phyloP scores from a whole-genome alignment of 495 filamentous ascomycete genomes.

The Lophiotrema nucula region DNA sequence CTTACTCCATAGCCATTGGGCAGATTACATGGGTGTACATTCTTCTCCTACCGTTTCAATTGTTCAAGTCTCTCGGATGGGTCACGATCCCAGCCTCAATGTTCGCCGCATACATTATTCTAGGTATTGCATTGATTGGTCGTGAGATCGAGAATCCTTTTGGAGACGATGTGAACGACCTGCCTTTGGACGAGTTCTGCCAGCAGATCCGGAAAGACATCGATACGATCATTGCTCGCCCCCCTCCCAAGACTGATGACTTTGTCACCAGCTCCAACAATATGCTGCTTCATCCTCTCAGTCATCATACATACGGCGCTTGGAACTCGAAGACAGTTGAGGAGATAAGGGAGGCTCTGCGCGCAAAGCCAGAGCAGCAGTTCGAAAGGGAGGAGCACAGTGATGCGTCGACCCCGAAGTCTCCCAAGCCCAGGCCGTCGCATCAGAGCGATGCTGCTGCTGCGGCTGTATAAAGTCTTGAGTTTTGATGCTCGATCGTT shows the following conservation, averaged over 20 bases:
- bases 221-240: constrained; percentile 64
- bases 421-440: too few species aligned
- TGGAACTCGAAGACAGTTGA: constrained; percentile 62
- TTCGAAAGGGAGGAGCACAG: constrained; percentile 1
- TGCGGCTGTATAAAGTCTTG: too few species aligned
- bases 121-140: constrained; percentile 70
- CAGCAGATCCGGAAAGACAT: constrained; percentile 68
- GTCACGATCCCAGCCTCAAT: constrained; percentile 83
- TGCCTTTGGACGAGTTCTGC: constrained; percentile 77
- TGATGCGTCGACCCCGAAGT: background rate
- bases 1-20: constrained; percentile 80
- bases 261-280: constrained; percentile 62
- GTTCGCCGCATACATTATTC: constrained; percentile 77
- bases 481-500: too few species aligned
- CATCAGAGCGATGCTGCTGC: too few species aligned
- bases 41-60: constrained; percentile 79
- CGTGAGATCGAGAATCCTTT: constrained; percentile 89
- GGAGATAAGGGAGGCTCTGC: constrained; percentile 58
- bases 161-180: constrained; percentile 81
- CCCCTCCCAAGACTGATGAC: constrained; percentile 55
- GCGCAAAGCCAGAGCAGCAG: constrained; percentile 10
- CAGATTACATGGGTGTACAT: constrained; percentile 91
- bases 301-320: constrained; percentile 52
- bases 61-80: constrained; percentile 62
- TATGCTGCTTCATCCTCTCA: constrained; percentile 66